Percentiles rank a stretch among this genome's conserved stretches.
These are phyloP conservation scores for Geosmithia flava DNA, from an alignment of 2,329 filamentous ascomycete species.

Conservation along the genomic window DNA sequence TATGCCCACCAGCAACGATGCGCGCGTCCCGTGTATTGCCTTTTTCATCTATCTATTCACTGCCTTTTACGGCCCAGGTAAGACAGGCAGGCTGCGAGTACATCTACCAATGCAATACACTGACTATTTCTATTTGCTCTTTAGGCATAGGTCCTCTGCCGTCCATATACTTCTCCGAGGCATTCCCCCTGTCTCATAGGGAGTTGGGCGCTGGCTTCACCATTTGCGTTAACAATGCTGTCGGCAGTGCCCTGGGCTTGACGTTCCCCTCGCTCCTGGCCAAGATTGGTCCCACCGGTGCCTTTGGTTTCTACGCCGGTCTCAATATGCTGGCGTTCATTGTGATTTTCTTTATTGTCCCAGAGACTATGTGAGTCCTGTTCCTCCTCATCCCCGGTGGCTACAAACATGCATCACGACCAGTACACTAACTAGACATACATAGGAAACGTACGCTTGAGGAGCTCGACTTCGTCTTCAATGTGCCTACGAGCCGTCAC, in stretches of 20 bases:
- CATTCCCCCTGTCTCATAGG: constrained; percentile 41
- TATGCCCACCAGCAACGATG: constrained; percentile 23
- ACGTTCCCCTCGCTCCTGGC: constrained; percentile 33
- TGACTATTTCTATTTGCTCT: background rate
- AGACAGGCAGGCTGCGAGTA: constrained; percentile 18
- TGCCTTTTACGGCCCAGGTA: constrained; percentile 26
- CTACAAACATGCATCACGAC: no score
- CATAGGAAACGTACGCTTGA: constrained; percentile 20
- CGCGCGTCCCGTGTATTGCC: constrained; percentile 30
- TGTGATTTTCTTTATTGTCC: constrained; percentile 51
- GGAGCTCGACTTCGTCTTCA: constrained; percentile 26
- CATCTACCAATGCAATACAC: background rate
- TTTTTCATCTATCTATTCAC: constrained; percentile 40
- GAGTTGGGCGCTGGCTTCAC: constrained; percentile 21
- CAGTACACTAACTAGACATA: background rate
- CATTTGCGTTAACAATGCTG: constrained; percentile 16
- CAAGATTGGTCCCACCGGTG: constrained; percentile 22
- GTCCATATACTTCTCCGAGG: constrained; percentile 38
- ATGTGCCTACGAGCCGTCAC: constrained; percentile 17
- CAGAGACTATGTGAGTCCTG: constrained; percentile 33
- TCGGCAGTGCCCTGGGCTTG: constrained; percentile 15
- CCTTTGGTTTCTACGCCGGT: constrained; percentile 48
- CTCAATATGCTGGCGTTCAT: constrained; percentile 48
- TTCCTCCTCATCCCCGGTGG: no score
- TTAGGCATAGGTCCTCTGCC: constrained; percentile 12